These are phyloP conservation scores for Penicillium polonicum DNA, from an alignment of 2,329 filamentous ascomycete species.

Conservation along the genomic window DNA sequence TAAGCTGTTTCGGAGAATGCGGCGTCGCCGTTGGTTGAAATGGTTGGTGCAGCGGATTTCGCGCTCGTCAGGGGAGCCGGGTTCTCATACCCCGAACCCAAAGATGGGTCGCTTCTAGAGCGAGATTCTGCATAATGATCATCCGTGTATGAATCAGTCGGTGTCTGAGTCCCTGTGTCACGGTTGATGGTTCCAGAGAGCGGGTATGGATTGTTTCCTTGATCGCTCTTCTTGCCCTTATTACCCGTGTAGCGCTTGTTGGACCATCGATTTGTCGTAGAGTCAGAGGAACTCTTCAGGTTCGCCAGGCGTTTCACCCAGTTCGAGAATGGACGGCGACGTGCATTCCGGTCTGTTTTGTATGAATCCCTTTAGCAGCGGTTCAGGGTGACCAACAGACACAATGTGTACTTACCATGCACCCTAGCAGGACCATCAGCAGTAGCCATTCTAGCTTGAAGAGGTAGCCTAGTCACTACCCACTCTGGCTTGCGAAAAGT, in stretches of 20 bases:
- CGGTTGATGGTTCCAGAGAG: slow-evolving; percentile 65
- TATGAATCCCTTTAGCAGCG: slow-evolving; percentile 14
- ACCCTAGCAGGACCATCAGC: slow-evolving; percentile 40
- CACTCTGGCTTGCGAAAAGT: slow-evolving; percentile 7
- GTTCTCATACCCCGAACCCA: slow-evolving; percentile 60
- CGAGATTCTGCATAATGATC: slow-evolving; percentile 52
- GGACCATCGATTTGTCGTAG: slow-evolving; percentile 38
- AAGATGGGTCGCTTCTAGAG: slow-evolving; percentile 59
- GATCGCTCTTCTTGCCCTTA: slow-evolving; percentile 60
- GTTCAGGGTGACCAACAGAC: slow-evolving; percentile 8
- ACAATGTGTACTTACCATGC: slow-evolving; percentile 42
- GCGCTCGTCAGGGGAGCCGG: slow-evolving; percentile 62
- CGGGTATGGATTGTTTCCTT: slow-evolving; percentile 89
- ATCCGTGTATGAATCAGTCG: slow-evolving; percentile 52
- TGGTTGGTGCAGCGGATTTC: slow-evolving; percentile 73
- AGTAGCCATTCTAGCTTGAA: slow-evolving; percentile 31
- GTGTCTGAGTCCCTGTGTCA: slow-evolving; percentile 43
- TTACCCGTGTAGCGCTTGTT: slow-evolving; percentile 37
- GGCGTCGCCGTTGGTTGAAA: slow-evolving; percentile 79
- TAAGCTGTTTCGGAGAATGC: slow-evolving; percentile 71
- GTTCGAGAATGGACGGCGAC: slow-evolving; percentile 81
- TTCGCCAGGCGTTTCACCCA: slow-evolving; percentile 94
- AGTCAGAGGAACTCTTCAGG: slow-evolving; percentile 71
- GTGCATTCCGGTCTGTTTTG: slow-evolving; percentile 65
- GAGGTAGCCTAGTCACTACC: neutral